A percentile compares a stretch with the other conserved stretches of the same genome.
Conservation (phyloP, 805 yeast genomes). For the Candida montana region DNA sequence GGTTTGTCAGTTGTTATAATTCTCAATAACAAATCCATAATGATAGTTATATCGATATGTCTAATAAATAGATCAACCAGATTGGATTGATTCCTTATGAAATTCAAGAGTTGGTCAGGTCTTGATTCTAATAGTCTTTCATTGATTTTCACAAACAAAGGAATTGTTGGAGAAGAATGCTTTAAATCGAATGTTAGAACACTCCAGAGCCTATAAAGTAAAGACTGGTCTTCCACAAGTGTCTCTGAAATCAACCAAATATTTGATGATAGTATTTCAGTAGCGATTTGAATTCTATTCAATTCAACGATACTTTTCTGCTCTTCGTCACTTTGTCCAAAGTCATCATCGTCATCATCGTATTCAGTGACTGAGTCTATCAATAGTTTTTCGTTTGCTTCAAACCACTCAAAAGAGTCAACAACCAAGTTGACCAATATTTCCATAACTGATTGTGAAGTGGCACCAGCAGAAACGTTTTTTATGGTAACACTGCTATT, state of each 20-base stretch:
- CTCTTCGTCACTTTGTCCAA: conserved; percentile 12
- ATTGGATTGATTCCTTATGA: conserved; percentile 44
- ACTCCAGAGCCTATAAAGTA: conserved; percentile 72
- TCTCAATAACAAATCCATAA: conserved; percentile 86
- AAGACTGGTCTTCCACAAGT: conserved; percentile 63
- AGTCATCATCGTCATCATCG: conserved; percentile 14
- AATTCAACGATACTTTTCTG: conserved; percentile 18
- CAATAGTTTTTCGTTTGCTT: conserved; percentile 16
- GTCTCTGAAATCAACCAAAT: conserved; percentile 91
- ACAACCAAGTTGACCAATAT: conserved; percentile 41
- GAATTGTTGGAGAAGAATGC: conserved; percentile 66
- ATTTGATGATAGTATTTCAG: conserved; percentile 84
- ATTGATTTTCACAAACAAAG: conserved; percentile 81
- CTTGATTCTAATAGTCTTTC: conserved; percentile 83
- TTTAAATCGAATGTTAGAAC: conserved; percentile 52
- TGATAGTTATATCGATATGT: conserved; percentile 82
- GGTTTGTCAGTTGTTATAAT: conserved; percentile 89
- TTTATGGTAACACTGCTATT: conserved; percentile 18
- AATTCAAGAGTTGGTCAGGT: conserved; percentile 52
- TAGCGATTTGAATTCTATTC: conserved; percentile 52
- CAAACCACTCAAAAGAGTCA: conserved; percentile 36
- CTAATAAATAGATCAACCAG: conserved; percentile 66
- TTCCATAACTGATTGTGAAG: conserved; percentile 35
- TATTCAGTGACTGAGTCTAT: conserved; percentile 5
- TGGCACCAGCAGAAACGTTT: not conserved